phyloP scores from a whole-genome alignment of 441 rosid species.

The Populus hybrid region DNA sequence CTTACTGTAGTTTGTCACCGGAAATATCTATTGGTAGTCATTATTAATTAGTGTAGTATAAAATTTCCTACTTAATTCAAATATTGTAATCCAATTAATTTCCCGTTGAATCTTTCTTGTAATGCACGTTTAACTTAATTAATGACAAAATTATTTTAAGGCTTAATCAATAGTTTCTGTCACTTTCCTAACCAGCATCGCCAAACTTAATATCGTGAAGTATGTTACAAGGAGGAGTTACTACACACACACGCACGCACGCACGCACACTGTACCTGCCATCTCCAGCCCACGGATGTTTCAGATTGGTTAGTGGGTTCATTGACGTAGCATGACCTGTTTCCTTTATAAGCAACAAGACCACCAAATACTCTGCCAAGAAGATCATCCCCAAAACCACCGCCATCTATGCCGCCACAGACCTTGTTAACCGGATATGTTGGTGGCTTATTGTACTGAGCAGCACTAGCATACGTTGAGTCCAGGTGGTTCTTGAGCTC shows the following conservation, averaged over 20 bases:
- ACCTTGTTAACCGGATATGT: slow-evolving; percentile 32
- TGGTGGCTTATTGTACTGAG: slow-evolving; percentile 60
- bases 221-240: background rate
- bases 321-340: slow-evolving; percentile 35
- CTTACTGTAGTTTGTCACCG: too few relatives aligned
- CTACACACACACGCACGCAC: too few relatives aligned
- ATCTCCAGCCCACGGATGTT: slow-evolving; percentile 31
- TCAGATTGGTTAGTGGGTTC: slow-evolving; percentile 13
- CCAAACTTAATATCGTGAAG: background rate
- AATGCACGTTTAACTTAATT: too few relatives aligned
- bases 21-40: too few relatives aligned
- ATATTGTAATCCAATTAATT: too few relatives aligned
- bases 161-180: background rate
- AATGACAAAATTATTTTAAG: too few relatives aligned
- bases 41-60: too few relatives aligned
- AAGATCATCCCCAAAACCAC: slow-evolving; percentile 25
- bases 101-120: too few relatives aligned
- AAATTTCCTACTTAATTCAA: too few relatives aligned
- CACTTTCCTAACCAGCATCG: background rate
- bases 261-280: slow-evolving; percentile 38
- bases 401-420: slow-evolving; percentile 52
- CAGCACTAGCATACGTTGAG: slow-evolving; percentile 30
- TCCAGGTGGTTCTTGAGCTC: slow-evolving; percentile 43
- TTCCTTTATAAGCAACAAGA: slow-evolving; percentile 40
- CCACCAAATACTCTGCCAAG: slow-evolving; percentile 51